phyloP scores from a whole-genome alignment of 2,329 filamentous ascomycete genomes.

The Arthrobotrys musiformis region DNA sequence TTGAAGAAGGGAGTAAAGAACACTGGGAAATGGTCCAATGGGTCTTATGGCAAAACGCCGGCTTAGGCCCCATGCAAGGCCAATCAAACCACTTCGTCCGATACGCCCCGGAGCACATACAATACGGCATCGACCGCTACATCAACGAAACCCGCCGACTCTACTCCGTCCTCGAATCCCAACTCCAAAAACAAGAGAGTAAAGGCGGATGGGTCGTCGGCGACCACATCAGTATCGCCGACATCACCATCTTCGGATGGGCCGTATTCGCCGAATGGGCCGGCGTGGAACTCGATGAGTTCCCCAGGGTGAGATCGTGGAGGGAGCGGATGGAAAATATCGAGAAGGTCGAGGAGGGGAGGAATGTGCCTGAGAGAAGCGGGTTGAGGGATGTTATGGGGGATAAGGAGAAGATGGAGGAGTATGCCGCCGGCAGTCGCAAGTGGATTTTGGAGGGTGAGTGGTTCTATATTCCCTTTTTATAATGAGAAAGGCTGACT shows the following conservation, averaged over 20 bases:
- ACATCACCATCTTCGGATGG: conserved; percentile 86
- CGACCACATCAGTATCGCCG: conserved; percentile 77
- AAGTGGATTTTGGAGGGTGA: conserved; percentile 75
- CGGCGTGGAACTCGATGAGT: conserved; percentile 77
- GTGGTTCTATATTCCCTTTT: conserved; percentile 63
- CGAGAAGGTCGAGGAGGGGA: conserved; percentile 78
- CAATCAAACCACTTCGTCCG: conserved; percentile 85
- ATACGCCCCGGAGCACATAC: conserved; percentile 83
- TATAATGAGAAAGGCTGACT: conserved; percentile 66
- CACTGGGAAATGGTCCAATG: conserved; percentile 83
- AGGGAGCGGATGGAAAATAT: conserved; percentile 75
- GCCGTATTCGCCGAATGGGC: conserved; percentile 71
- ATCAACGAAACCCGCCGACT: conserved; percentile 83
- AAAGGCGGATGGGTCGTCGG: conserved; percentile 71
- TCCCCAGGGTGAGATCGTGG: conserved; percentile 81
- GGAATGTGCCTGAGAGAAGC: conserved; percentile 71
- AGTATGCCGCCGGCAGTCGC: conserved; percentile 67
- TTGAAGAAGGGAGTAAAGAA: conserved; percentile 76
- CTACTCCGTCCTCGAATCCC: conserved; percentile 79
- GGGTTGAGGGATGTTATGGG: conserved; percentile 71
- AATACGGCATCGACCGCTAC: conserved; percentile 85
- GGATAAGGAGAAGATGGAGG: conserved; percentile 67
- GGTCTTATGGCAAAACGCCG: conserved; percentile 81
- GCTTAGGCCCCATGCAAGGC: conserved; percentile 83
- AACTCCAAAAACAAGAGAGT: conserved; percentile 69